Base-by-base conservation (phyloP, 345 rosid genomes). In the Salix viminalis region DNA sequence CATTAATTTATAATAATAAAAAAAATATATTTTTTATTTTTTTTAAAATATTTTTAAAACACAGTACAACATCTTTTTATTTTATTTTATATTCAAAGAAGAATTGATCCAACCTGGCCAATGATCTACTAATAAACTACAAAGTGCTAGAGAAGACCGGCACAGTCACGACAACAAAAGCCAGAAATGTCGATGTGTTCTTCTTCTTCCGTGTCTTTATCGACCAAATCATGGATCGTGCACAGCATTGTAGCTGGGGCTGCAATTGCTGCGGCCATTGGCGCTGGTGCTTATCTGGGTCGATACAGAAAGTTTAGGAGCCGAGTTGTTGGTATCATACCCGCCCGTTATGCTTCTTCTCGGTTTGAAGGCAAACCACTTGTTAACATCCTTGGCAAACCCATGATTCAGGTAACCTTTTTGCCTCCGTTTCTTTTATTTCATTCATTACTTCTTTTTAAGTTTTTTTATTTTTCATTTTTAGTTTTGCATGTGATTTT, bases 341-440 rank as follows among this genome's bases (percentile, higher is more conserved):
- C 99, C 44, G 98, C 98, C 26, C 93, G 99, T 56, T 96, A 77
- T 76, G 97, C 96, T 66, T 96, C 99, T 48, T 88, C 98, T 79
- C 91, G 98, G 24, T 92, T 96, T 79, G 82, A 89, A 76, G 98
- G 99, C 69, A 96, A 96, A 81, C 99, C 98, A 56, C 90, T 96
- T 52, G 95, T 90, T 67, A 70, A 82, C 64, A 93, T 96, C 85
- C 89, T 93, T 30, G 98, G 98, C 67, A 96, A 93, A 84, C 97
- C 99, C 85, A 96, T 96, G 99, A 96, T 96, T 82, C 98, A 96
- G 97, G 98, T 93, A 73, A 73, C 77, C 77, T 72, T 54, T 41
- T 67, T 71, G 50, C 50, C 26, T 58, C 13, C 26, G 3, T 75
- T 39, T 62, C 48, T 37, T 61, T 54, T 11, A 12, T 36, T 64